A percentile compares a stretch with the other conserved stretches of the same genome.
Conservation (phyloP, 202 grass and related monocot species). For the Brachypodium distachyon region DNA sequence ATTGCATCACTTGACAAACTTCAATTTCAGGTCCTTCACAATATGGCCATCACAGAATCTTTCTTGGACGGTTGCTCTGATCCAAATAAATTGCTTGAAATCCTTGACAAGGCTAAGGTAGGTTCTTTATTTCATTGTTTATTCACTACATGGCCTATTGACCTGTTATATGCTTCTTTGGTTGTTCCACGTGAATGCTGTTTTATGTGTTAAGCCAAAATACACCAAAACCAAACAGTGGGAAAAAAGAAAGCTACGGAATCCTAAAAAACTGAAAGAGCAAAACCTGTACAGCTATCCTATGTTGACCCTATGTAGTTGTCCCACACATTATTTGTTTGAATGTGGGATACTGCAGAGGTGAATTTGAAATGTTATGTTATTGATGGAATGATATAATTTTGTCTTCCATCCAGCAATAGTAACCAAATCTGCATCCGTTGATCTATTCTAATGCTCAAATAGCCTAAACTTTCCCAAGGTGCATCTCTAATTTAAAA, state of each 20-base stretch:
- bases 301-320: background rate
- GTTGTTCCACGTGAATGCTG: background rate
- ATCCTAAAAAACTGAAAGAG: too few species aligned
- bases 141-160: too few species aligned
- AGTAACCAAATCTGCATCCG: background rate
- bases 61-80: conserved; percentile 62
- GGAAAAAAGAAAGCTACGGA: too few species aligned
- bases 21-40: conserved; percentile 72
- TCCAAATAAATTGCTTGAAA: conserved; percentile 60
- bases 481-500: background rate
- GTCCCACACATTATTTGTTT: background rate
- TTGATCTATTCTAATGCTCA: background rate
- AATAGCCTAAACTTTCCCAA: background rate
- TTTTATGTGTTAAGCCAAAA: background rate
- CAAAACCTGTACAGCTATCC: too few species aligned
- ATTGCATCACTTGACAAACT: conserved; percentile 22
- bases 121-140: conserved; percentile 42
- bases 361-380: background rate
- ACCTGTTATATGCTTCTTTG: background rate
- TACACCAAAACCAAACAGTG: too few species aligned
- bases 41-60: conserved; percentile 78
- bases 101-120: conserved; percentile 71
- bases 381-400: background rate
- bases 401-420: background rate
- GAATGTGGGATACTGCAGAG: background rate